These are phyloP conservation scores for Phytophthora uliginosa DNA, from an alignment of 352 stramenopile species.

Conservation along the genomic window DNA sequence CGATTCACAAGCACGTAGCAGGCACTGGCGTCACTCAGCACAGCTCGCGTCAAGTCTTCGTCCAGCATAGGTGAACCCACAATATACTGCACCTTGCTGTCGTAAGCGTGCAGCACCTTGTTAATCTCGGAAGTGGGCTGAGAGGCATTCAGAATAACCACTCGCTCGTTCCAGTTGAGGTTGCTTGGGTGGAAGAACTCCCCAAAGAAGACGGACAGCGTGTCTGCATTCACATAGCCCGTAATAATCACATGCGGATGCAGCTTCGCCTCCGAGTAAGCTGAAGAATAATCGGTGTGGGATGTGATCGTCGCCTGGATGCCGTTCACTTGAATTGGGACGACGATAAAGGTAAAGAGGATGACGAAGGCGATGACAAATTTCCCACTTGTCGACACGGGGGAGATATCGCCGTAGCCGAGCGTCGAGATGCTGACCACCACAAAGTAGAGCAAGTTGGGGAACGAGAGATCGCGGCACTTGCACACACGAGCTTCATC, in stretches of 20 bases:
- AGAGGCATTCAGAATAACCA: slow-evolving; percentile 79
- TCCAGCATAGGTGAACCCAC: slow-evolving; percentile 85
- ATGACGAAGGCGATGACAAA: slow-evolving; percentile 87
- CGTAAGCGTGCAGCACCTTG: slow-evolving; percentile 78
- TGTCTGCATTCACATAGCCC: slow-evolving; percentile 74
- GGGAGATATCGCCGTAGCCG: slow-evolving; percentile 85
- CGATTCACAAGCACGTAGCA: slow-evolving; percentile 84
- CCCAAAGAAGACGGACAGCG: slow-evolving; percentile 74
- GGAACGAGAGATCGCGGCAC: slow-evolving; percentile 73
- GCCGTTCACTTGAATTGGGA: slow-evolving; percentile 82
- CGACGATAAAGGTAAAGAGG: slow-evolving; percentile 84
- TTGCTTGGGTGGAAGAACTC: slow-evolving; percentile 91
- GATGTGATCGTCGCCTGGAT: slow-evolving; percentile 85
- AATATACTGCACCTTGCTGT: slow-evolving; percentile 88
- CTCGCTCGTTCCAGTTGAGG: slow-evolving; percentile 85
- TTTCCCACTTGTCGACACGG: slow-evolving; percentile 71
- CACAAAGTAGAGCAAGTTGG: slow-evolving; percentile 86
- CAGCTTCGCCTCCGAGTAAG: slow-evolving; percentile 76
- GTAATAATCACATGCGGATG: slow-evolving; percentile 83
- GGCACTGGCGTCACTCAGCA: slow-evolving; percentile 59
- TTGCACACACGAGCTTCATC: slow-evolving; percentile 38
- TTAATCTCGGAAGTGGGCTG: slow-evolving; percentile 75
- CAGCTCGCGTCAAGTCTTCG: slow-evolving; percentile 73
- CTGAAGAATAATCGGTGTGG: slow-evolving; percentile 83
- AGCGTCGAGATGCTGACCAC: slow-evolving; percentile 90